phyloP scores from a whole-genome alignment of 805 yeast species.

The Priceomyces melissophilus region DNA sequence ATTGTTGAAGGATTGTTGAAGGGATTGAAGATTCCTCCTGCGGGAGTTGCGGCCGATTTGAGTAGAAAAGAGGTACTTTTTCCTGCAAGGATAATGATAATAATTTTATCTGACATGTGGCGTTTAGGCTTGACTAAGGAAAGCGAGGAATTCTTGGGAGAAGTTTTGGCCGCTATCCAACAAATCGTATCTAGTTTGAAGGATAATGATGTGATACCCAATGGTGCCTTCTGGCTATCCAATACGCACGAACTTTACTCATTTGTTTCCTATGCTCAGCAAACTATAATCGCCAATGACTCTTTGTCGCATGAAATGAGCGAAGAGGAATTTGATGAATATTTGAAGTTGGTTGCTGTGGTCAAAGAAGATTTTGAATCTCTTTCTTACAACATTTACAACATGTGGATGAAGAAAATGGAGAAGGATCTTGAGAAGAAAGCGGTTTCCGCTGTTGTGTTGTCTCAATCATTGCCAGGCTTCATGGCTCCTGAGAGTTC shows the following conservation, averaged over 20 bases:
- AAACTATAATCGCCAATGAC: conserved; percentile 84
- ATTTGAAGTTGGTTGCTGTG: conserved; percentile 81
- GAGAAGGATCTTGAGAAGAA: conserved; percentile 87
- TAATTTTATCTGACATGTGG: conserved; percentile 97
- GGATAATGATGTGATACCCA: conserved; percentile 83
- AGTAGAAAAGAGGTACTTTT: conserved; percentile 88
- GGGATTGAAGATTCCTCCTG: conserved; percentile 80
- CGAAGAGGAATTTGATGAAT: conserved; percentile 85
- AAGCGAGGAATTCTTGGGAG: conserved; percentile 86
- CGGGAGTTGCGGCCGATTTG: conserved; percentile 78
- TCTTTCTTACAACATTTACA: conserved; percentile 88
- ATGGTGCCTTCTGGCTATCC: conserved; percentile 97
- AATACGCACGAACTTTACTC: conserved; percentile 94
- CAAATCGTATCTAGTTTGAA: conserved; percentile 72
- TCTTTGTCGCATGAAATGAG: conserved; percentile 79
- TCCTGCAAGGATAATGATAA: conserved; percentile 93
- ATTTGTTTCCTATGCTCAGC: conserved; percentile 90
- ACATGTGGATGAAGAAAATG: conserved; percentile 95
- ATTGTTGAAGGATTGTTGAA: conserved; percentile 82
- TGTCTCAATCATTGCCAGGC: conserved; percentile 94
- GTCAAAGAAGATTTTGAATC: conserved; percentile 94
- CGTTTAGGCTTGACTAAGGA: conserved; percentile 89
- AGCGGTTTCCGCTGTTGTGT: conserved; percentile 90
- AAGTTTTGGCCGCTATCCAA: conserved; percentile 83
- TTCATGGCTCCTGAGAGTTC: conserved; percentile 82